Base-by-base conservation (phyloP, 768 basidiomycete species). In the Serpula lacrymans region DNA sequence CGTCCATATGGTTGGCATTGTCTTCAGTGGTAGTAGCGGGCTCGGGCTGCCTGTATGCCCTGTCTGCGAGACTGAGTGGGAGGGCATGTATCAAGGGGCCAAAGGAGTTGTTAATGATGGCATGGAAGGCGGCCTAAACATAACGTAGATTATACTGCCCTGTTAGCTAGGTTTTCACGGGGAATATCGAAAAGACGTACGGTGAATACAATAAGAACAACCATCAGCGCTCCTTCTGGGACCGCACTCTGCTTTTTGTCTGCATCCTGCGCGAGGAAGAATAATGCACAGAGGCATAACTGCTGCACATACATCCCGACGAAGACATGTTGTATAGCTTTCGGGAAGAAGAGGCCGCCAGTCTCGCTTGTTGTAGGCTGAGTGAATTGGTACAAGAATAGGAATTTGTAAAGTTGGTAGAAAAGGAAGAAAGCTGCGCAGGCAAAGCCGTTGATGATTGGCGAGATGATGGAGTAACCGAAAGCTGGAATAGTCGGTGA, bases 321-420 rank as follows among this genome's bases (percentile, higher is more conserved):
- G 49, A 98, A 97, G 22, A 95, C 56, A 55, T 98, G 96, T 35
- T 88, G 82, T 20, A 98, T 78, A 4, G 96, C 95, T 62, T 84
- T 88, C 17, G 94, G 94, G 74, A 92, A 98, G 72, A 96, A 98
- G 35, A 89, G 58, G 0, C 96, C 96, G 26, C 95, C 95, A 0
- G 92, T 95, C 41, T 96, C 93, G 36, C 68, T 68, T 4, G 73
- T 63, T 0, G 73, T 57, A 3, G 82, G 77, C 57, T 91, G 84
- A 41, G 88, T 81, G 52, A 79, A 78, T 45, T 78, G 80, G 70
- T 80, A 92, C 39, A 88, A 69, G 75, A 88, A 92, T 22, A 89
- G 77, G 52, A 91, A 92, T 62, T 88, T 90, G 75, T 88, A 91
- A 25, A 90, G 63, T 45, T 80, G 67, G 62, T 86, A 94, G 64